Evolutionary conservation across 2,329 filamentous ascomycete genomes (phyloP), one percentile per base, ranked within the genome.

Genomic region (Monosporascus cannonballus): DNA sequence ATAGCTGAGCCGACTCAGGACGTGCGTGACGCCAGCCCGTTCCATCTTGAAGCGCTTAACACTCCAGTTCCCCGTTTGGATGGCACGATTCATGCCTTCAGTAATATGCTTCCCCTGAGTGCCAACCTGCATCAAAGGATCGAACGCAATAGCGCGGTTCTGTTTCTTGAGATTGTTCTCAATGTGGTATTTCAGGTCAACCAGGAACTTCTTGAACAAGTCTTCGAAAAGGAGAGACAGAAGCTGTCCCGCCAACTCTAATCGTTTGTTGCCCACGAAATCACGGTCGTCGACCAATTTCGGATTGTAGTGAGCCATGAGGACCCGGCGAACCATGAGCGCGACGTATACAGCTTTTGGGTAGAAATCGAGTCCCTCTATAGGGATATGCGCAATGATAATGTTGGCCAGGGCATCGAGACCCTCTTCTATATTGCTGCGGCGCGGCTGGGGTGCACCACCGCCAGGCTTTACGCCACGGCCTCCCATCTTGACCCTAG

Each of bases 21-120:
- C 91, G 70, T 99, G 94, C 0, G 95, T 97, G 22, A 99, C 91
- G 67, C 94, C 94, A 22, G 94, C 93, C 67, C 93, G 81, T 67
- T 97, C 95, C 94, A 99, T 99, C 71, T 93, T 91, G 76, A 99
- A 99, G 68, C 95, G 90, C 72, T 96, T 96, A 61, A 99, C 80
- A 57, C 82, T 96, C 94, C 94, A 99, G 66, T 99, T 99, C 20
- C 94, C 94, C 0, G 94, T 97, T 51, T 95, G 92, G 54, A 99
- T 96, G 7, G 94, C 93, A 56, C 95, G 85, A 69, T 96, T 96
- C 80, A 99, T 90, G 14, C 94, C 94, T 60, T 88, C 81, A 0
- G 92, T 96, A 61, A 99, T 97, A 63, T 87, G 86, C 60, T 89
- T 89, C 51, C 90, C 89, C 61, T 94, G 89, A 47, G 90, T 87